Evolutionary conservation across 2,329 filamentous ascomycete genomes (phyloP), one percentile per base, ranked within the genome.

Genomic region (Cucurbitaria berberidis): DNA sequence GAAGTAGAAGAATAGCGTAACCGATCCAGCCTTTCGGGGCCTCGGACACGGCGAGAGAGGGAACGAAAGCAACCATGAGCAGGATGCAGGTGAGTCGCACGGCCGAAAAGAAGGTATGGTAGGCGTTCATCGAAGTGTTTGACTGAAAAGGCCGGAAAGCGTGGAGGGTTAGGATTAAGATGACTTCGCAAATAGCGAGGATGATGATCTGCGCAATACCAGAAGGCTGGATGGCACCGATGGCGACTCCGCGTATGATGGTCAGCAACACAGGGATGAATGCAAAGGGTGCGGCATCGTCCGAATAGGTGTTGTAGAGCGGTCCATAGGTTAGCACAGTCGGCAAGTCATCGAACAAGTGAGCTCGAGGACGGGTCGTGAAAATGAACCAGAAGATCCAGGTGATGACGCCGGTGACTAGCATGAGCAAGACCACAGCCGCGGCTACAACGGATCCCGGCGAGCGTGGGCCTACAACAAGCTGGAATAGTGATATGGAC

Each of bases 41-140:
- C 67, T 96, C 89, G 0, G 84, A 84, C 5, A 97, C 87, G 19
- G 86, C 88, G 3, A 99, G 82, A 1, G 89, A 89, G 1, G 93
- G 91, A 11, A 93, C 86, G 73, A 99, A 99, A 1, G 93, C 78
- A 18, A 81, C 74, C 52, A 75, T 79, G 3, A 82, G 75, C 13
- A 81, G 68, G 15, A 77, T 71, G 0, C 89, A 89, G 42, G 90
- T 77, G 27, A 97, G 87, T 29, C 95, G 87, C 13, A 96, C 80
- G 2, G 83, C 78, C 0, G 92, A 86, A 74, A 97, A 96, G 57
- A 92, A 86, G 1, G 89, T 90, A 67, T 98, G 93, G 63, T 97
- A 97, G 9, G 91, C 86, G 70, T 98, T 98, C 95, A 99, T 99
- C 24, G 93, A 97, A 0, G 95, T 98, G 19, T 93, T 87, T 1